phyloP scores from a whole-genome alignment of 2,329 filamentous ascomycete species.

The Epicoccum sorghinum region DNA sequence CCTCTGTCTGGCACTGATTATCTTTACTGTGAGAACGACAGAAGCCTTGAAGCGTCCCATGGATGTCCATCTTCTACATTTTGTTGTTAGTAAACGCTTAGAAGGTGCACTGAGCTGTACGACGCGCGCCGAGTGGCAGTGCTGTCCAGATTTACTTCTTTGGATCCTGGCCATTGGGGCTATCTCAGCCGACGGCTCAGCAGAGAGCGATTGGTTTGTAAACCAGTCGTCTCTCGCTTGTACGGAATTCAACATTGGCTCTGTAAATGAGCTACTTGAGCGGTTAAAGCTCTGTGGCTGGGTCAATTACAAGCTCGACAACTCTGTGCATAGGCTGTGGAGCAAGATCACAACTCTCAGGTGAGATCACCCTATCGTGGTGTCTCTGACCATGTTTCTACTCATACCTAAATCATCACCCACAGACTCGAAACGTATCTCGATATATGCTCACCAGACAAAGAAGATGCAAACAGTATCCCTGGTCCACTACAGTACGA shows the following conservation, averaged over 20 bases:
- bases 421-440: constrained; percentile 39
- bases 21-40: constrained; percentile 44
- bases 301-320: constrained; percentile 46
- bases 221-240: constrained; percentile 43
- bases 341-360: constrained; percentile 40
- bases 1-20: constrained; percentile 45
- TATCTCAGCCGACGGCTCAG: constrained; percentile 43
- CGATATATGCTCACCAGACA: constrained; percentile 21
- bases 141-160: constrained; percentile 44
- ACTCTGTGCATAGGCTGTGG: constrained; percentile 40
- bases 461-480: constrained; percentile 25
- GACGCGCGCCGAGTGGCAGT: constrained; percentile 37
- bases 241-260: constrained; percentile 37
- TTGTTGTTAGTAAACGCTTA: constrained; percentile 40
- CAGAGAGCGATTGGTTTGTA: constrained; percentile 40
- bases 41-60: constrained; percentile 38
- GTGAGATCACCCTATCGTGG: constrained; percentile 41
- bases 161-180: constrained; percentile 47
- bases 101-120: constrained; percentile 45
- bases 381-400: constrained; percentile 32
- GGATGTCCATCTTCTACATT: constrained; percentile 38
- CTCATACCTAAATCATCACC: constrained; percentile 39
- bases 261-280: constrained; percentile 32
- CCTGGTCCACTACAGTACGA: constrained; percentile 40
- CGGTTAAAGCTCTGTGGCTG: constrained; percentile 45